Percentiles rank a stretch among this genome's conserved stretches.
Conservation (phyloP, 2,329 filamentous ascomycete species). For the Emydomyces testavorans region DNA sequence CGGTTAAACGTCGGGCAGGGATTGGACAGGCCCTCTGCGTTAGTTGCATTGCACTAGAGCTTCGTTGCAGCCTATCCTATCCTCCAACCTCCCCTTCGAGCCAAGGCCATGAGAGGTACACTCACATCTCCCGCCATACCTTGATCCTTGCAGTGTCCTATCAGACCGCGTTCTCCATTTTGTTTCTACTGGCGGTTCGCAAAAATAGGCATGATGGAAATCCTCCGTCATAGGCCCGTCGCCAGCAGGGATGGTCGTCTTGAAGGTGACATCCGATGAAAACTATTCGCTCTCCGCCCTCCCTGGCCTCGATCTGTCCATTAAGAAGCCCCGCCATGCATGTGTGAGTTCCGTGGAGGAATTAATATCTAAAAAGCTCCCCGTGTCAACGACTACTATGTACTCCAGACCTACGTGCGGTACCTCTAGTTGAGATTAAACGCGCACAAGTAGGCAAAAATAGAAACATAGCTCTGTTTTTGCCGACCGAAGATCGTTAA, state of each 20-base stretch:
- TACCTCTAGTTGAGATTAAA: slow-evolving; percentile 1
- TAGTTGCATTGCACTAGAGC: slow-evolving; percentile 12
- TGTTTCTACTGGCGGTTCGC: slow-evolving; percentile 7
- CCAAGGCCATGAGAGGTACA: too few relatives aligned
- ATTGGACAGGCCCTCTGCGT: slow-evolving; percentile 8
- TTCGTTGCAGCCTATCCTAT: slow-evolving; percentile 8
- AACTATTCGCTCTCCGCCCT: slow-evolving; percentile 11
- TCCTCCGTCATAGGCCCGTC: slow-evolving; percentile 9
- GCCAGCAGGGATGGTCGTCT: neutral
- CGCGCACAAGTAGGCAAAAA: slow-evolving; percentile 17
- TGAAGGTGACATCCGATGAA: slow-evolving; percentile 7
- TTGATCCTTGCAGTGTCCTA: neutral
- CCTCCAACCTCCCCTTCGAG: slow-evolving; percentile 9
- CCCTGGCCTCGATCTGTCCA: slow-evolving; percentile 1
- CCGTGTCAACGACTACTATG: too few relatives aligned
- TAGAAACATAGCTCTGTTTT: slow-evolving; percentile 17
- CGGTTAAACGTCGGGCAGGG: neutral
- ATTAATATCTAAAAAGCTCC: neutral
- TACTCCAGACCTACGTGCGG: slow-evolving; percentile 4
- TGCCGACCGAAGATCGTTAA: slow-evolving; percentile 13
- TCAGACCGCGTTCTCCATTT: neutral
- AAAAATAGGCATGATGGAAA: slow-evolving; percentile 13
- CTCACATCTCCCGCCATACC: slow-evolving; percentile 10
- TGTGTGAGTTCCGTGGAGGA: slow-evolving; percentile 2
- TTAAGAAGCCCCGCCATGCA: slow-evolving; percentile 5